Evolutionary conservation across 1,284 basidiomycete genomes (phyloP).

Genomic region (Amylostereum chailletii): DNA sequence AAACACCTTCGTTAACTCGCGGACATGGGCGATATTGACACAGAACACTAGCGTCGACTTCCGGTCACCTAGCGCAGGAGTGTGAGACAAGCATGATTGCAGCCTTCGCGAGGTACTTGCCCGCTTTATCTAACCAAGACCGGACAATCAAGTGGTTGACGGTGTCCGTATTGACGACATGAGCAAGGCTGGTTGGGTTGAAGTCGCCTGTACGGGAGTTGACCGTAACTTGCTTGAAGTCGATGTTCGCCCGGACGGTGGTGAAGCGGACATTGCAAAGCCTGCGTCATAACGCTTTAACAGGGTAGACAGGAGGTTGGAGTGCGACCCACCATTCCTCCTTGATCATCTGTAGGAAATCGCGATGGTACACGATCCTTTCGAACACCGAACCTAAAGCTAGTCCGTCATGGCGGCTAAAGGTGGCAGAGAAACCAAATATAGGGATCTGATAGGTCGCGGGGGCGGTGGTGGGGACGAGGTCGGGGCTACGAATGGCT

Average conservation of each 20-base stretch:
- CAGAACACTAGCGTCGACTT: conserved; percentile 90
- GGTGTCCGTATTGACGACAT: conserved; percentile 70
- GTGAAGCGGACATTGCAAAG: conserved; percentile 81
- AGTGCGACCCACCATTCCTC: conserved; percentile 66
- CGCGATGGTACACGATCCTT: conserved; percentile 90
- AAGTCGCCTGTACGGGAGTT: conserved; percentile 73
- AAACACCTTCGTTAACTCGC: conserved; percentile 68
- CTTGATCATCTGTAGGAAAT: conserved; percentile 89
- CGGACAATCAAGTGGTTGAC: conserved; percentile 73
- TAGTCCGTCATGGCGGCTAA: conserved; percentile 86
- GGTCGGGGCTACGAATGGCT: conserved; percentile 47
- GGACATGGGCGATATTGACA: conserved; percentile 81
- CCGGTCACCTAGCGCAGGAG: conserved; percentile 36
- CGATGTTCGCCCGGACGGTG: conserved; percentile 65
- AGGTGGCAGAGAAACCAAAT: conserved; percentile 94
- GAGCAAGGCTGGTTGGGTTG: conserved; percentile 64
- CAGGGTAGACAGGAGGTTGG: not conserved
- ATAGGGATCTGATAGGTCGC: conserved; percentile 57
- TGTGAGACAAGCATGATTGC: not conserved
- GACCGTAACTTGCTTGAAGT: conserved; percentile 61
- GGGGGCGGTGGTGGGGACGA: conserved; percentile 22
- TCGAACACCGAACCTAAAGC: conserved; percentile 87
- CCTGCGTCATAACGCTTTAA: conserved; percentile 36
- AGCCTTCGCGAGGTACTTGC: conserved; percentile 27
- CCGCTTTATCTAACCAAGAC: conserved; percentile 76